phyloP scores from a whole-genome alignment of 202 grass and related monocot genomes.

The Setaria viridis region DNA sequence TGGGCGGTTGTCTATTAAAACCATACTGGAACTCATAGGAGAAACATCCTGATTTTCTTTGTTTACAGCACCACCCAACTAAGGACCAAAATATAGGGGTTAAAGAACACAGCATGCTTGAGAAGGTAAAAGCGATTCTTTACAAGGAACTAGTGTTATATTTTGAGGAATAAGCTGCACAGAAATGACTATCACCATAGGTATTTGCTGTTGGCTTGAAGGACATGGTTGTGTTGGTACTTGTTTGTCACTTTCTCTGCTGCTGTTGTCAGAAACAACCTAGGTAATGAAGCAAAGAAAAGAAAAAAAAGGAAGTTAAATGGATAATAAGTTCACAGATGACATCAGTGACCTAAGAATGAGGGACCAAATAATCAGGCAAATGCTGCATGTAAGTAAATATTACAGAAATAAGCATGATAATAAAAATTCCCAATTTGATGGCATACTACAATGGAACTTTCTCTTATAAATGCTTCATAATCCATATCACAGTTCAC shows the following conservation, averaged over 20 bases:
- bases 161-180: neutral
- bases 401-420: neutral
- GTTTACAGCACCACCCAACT: no score
- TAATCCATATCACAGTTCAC: neutral
- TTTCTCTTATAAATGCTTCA: neutral
- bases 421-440: neutral
- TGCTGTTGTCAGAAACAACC: slow-evolving; percentile 10
- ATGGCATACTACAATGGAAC: neutral
- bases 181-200: slow-evolving; percentile 10
- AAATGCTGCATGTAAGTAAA: neutral
- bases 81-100: no score
- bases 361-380: slow-evolving; percentile 5
- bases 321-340: neutral
- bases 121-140: neutral
- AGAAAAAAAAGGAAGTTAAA: neutral
- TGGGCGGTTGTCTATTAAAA: no score
- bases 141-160: neutral
- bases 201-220: neutral
- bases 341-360: slow-evolving; percentile 14
- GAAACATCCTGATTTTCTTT: no score
- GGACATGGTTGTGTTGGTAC: neutral
- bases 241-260: neutral
- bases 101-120: neutral
- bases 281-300: neutral
- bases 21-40: no score